Conservation (phyloP, 73 alveolate genomes). For the Strombidium stylifer region DNA sequence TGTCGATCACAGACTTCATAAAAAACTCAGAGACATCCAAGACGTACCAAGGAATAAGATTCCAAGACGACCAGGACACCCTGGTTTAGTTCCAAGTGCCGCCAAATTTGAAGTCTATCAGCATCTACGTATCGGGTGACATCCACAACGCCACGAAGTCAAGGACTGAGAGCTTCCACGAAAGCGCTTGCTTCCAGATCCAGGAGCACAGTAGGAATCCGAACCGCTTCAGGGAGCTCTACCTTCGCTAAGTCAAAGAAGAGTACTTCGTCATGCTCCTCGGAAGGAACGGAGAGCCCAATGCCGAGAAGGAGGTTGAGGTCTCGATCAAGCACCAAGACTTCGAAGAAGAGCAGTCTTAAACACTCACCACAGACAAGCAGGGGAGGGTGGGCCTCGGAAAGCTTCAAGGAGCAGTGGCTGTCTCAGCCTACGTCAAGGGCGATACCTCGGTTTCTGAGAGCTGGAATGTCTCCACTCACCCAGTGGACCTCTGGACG, state of each 20-base stretch:
- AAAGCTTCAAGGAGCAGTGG: not conserved
- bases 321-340: not conserved
- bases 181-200: not conserved
- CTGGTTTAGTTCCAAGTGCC: conserved; percentile 86
- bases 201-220: conserved; percentile 11
- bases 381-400: conserved; percentile 50
- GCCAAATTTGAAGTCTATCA: conserved; percentile 60
- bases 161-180: not conserved
- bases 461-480: not conserved
- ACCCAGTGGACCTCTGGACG: not conserved
- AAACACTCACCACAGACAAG: conserved; percentile 26
- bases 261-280: conserved; percentile 22
- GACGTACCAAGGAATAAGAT: conserved; percentile 56
- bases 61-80: conserved; percentile 58
- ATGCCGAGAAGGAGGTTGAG: not conserved
- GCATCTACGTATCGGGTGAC: conserved; percentile 49
- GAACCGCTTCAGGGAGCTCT: conserved; percentile 6
- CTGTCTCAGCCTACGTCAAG: not conserved
- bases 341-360: not conserved
- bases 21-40: conserved; percentile 72
- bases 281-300: conserved; percentile 65
- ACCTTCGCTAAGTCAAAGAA: conserved; percentile 16
- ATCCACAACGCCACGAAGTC: conserved; percentile 30
- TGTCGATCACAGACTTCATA: conserved; percentile 60
- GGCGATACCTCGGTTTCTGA: not conserved